phyloP scores from a whole-genome alignment of 345 rosid species.

The Populus davidiana region DNA sequence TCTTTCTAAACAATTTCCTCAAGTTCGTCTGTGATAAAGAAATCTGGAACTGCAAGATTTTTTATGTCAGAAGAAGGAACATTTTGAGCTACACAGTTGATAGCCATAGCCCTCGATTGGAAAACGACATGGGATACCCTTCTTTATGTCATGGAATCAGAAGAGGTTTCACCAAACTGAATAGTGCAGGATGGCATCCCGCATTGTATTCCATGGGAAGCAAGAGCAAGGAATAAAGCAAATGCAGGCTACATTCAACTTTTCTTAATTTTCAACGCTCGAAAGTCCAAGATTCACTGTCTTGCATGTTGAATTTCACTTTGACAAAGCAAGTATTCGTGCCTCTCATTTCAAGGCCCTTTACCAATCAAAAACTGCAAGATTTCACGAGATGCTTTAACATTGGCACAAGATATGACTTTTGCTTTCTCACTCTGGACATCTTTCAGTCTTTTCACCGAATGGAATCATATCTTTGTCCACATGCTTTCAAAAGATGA shows the following conservation, averaged over 20 bases:
- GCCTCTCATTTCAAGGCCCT: neutral
- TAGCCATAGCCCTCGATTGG: conserved; percentile 4
- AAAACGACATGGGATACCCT: neutral
- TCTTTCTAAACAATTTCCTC: neutral
- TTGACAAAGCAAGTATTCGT: neutral
- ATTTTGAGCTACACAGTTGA: conserved; percentile 1
- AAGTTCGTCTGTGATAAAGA: neutral
- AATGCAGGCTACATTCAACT: neutral
- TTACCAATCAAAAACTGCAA: neutral
- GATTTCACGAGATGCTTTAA: neutral
- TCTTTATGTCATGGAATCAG: neutral
- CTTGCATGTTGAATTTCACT: neutral
- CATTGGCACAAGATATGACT: neutral
- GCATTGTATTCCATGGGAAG: neutral
- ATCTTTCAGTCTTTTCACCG: conserved; percentile 8
- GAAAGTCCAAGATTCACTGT: neutral
- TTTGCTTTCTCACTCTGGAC: neutral
- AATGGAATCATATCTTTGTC: conserved; percentile 2
- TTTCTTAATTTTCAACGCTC: neutral
- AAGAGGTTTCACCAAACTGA: neutral
- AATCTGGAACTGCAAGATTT: neutral
- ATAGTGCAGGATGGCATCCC: neutral
- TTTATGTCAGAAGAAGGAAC: neutral
- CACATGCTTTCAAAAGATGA: conserved; percentile 1
- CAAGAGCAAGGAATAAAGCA: conserved; percentile 7